Conservation (phyloP, 306 rosid species). For the Nissolia schottii region DNA sequence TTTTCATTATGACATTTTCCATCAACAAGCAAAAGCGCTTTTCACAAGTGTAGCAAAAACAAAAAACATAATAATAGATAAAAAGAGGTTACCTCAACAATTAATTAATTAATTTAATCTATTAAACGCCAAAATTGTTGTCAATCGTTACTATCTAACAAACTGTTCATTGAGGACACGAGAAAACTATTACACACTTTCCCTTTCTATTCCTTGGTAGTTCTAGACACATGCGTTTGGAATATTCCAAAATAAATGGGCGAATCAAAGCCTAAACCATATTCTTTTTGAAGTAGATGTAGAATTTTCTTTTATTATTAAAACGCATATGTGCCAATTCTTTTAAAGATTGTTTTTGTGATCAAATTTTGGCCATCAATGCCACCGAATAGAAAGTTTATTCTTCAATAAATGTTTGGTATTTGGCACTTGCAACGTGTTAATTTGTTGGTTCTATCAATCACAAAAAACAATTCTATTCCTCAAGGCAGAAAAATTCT, state of each 20-base stretch:
- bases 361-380: conserved; percentile 34
- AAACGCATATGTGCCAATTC: conserved; percentile 29
- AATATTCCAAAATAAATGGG: conserved; percentile 16
- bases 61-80: not conserved
- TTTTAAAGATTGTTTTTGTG: conserved; percentile 25
- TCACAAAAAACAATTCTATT: conserved; percentile 26
- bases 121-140: too few relatives aligned
- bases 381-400: conserved; percentile 17
- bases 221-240: not conserved
- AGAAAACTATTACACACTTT: conserved; percentile 3
- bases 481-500: conserved; percentile 1
- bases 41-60: not conserved
- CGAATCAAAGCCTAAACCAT: not conserved
- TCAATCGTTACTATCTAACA: not conserved
- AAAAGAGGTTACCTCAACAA: not conserved
- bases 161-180: not conserved
- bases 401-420: conserved; percentile 13
- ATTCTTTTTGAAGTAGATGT: not conserved
- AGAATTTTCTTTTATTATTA: conserved; percentile 13
- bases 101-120: not conserved
- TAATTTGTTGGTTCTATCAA: conserved; percentile 19
- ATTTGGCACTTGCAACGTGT: conserved; percentile 12
- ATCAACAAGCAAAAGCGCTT: not conserved
- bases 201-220: not conserved
- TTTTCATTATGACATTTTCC: not conserved